phyloP scores from a whole-genome alignment of 768 basidiomycete genomes.

The Cytidiella melzeri region DNA sequence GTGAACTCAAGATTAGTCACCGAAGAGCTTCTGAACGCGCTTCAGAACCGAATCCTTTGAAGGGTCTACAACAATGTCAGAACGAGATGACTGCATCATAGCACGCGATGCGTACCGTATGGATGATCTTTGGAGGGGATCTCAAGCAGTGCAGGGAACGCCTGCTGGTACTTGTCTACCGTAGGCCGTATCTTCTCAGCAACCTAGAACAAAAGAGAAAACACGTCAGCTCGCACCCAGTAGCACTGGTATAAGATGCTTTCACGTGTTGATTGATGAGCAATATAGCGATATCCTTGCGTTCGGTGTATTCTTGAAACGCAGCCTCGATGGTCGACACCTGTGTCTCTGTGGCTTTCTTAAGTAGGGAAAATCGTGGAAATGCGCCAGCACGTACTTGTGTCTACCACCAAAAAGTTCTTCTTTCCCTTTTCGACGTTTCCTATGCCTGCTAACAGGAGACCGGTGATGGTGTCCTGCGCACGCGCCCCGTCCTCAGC shows the following conservation, averaged over 20 bases:
- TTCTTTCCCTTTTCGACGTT: conserved; percentile 90
- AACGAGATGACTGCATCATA: conserved; percentile 6
- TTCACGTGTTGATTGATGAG: conserved; percentile 97
- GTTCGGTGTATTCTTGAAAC: conserved; percentile 92
- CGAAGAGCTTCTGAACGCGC: conserved; percentile 93
- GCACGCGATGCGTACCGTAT: conserved; percentile 58
- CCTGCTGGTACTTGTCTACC: conserved; percentile 91
- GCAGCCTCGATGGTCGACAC: conserved; percentile 84
- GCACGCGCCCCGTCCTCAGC: conserved; percentile 3
- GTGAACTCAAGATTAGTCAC: conserved; percentile 52
- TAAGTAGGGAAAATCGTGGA: not conserved
- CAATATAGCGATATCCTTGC: conserved; percentile 92
- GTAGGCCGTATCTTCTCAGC: conserved; percentile 96
- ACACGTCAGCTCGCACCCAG: not conserved
- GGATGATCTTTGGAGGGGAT: conserved; percentile 99
- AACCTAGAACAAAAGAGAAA: no score
- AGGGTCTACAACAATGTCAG: conserved; percentile 56
- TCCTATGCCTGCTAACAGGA: conserved; percentile 91
- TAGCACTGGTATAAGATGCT: conserved; percentile 8
- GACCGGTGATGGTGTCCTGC: conserved; percentile 95
- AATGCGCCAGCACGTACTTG: conserved; percentile 51
- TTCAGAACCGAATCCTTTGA: conserved; percentile 94
- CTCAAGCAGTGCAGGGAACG: conserved; percentile 95
- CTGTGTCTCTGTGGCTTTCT: conserved; percentile 70
- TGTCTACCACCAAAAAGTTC: conserved; percentile 95